Percentiles rank a stretch among this genome's conserved stretches.
These are phyloP conservation scores for Xanthoconium stramineum DNA, from an alignment of 768 basidiomycete genomes.

Conservation along the genomic window DNA sequence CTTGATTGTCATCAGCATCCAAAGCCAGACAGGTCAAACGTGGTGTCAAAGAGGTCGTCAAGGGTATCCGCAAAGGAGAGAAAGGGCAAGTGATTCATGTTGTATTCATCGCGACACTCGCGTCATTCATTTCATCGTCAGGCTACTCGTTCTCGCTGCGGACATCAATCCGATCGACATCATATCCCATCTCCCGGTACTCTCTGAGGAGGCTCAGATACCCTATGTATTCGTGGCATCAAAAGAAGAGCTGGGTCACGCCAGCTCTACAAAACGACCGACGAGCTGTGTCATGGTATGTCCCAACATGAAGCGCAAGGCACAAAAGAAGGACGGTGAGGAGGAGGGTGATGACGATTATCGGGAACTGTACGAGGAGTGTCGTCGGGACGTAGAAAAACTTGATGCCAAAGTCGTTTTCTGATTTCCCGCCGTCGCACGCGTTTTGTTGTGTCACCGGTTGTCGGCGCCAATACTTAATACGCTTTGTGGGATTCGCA, in stretches of 20 bases:
- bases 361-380: conserved; percentile 82
- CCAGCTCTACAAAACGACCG: conserved; percentile 95
- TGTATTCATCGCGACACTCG: not conserved
- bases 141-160: conserved; percentile 87
- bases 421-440: conserved; percentile 29
- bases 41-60: conserved; percentile 98
- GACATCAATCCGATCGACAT: conserved; percentile 99
- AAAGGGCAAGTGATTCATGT: conserved; percentile 67
- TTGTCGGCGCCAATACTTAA: not conserved
- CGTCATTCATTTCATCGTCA: conserved; percentile 29
- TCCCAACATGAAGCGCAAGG: conserved; percentile 72
- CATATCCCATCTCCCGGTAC: conserved; percentile 91
- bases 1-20: conserved; percentile 55
- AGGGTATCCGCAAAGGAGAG: conserved; percentile 95
- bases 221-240: conserved; percentile 88
- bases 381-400: conserved; percentile 79
- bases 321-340: conserved; percentile 56
- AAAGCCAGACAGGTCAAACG: conserved; percentile 94
- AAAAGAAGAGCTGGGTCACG: conserved; percentile 94
- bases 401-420: conserved; percentile 70
- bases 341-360: conserved; percentile 81
- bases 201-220: conserved; percentile 90
- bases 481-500: conserved; percentile 14
- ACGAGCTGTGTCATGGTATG: conserved; percentile 98
- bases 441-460: not conserved